A percentile compares a stretch with the other conserved stretches of the same genome.
These are phyloP conservation scores for Mycena albidolilacea DNA, from an alignment of 768 basidiomycete genomes.

Conservation along the genomic window DNA sequence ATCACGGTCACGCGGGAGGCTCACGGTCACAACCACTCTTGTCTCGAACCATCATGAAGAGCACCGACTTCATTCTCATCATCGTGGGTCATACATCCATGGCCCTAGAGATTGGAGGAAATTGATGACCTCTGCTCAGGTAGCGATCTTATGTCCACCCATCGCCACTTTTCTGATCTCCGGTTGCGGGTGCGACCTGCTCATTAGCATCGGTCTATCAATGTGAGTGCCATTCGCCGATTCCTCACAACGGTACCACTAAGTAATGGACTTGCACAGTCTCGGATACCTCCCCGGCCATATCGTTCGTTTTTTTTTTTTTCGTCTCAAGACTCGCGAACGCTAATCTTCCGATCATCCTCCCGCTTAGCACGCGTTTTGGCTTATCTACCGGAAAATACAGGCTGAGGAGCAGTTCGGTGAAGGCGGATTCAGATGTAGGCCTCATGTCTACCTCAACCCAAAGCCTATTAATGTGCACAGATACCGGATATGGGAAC, in stretches of 20 bases:
- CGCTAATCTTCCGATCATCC: neutral
- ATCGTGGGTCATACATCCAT: slow-evolving; percentile 54
- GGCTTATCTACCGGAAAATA: slow-evolving; percentile 75
- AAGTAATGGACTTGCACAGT: slow-evolving; percentile 46
- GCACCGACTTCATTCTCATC: slow-evolving; percentile 69
- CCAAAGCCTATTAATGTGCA: neutral
- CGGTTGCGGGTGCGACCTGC: slow-evolving; percentile 73
- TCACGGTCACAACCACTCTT: neutral
- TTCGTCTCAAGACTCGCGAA: neutral
- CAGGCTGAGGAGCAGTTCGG: slow-evolving; percentile 72
- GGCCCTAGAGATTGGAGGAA: neutral
- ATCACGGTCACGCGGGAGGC: too few relatives aligned
- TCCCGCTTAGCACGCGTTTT: slow-evolving; percentile 67
- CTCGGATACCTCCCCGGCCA: slow-evolving; percentile 72
- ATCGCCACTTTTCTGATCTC: slow-evolving; percentile 69
- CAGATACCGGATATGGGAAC: slow-evolving; percentile 34
- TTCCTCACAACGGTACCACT: neutral
- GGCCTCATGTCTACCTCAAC: slow-evolving; percentile 39
- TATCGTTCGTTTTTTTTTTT: slow-evolving; percentile 49
- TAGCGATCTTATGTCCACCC: slow-evolving; percentile 70
- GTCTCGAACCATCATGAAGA: slow-evolving; percentile 42
- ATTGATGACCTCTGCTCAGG: slow-evolving; percentile 47
- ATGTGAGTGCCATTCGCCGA: slow-evolving; percentile 53
- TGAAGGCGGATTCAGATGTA: slow-evolving; percentile 67
- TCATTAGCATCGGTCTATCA: slow-evolving; percentile 71